Evolutionary conservation across 805 yeast genomes (phyloP).

Genomic region (Nakazawaea peltata): DNA sequence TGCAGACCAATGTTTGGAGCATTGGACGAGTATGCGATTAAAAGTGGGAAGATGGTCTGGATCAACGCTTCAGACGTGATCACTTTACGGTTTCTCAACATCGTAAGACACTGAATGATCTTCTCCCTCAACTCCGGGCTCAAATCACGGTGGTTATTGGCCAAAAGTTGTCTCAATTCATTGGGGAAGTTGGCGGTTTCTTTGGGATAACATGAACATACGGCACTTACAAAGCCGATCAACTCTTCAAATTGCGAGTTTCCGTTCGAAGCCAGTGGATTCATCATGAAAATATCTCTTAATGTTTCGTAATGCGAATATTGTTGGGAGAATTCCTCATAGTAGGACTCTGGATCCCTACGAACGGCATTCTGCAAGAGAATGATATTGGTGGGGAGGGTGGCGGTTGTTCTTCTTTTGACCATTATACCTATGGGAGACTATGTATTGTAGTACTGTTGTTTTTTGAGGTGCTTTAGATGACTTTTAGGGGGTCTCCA

Average conservation of each 20-base stretch:
- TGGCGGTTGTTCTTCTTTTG: constrained; percentile 83
- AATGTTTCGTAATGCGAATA: constrained; percentile 87
- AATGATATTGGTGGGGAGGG: constrained; percentile 87
- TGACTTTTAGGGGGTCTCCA: too few relatives aligned
- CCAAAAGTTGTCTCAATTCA: constrained; percentile 62
- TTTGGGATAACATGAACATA: constrained; percentile 81
- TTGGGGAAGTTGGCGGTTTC: constrained; percentile 82
- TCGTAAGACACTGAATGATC: constrained; percentile 79
- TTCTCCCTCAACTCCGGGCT: constrained; percentile 86
- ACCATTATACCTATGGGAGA: constrained; percentile 51
- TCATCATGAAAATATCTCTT: constrained; percentile 75
- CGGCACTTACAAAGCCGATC: constrained; percentile 88
- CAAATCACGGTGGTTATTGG: constrained; percentile 72
- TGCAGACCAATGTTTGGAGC: constrained; percentile 46
- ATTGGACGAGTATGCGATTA: constrained; percentile 56
- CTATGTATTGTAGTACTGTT: too few relatives aligned
- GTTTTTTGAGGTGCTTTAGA: too few relatives aligned
- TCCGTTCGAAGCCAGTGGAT: constrained; percentile 40
- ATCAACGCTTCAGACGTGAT: constrained; percentile 74
- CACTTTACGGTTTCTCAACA: constrained; percentile 81
- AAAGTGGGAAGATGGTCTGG: constrained; percentile 81
- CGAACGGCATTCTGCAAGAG: constrained; percentile 86
- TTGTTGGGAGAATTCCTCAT: constrained; percentile 90
- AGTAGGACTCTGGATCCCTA: constrained; percentile 89
- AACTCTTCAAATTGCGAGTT: constrained; percentile 72